These are phyloP conservation scores for Triangularia verruculosa DNA, from an alignment of 2,329 filamentous ascomycete genomes.

Conservation along the genomic window DNA sequence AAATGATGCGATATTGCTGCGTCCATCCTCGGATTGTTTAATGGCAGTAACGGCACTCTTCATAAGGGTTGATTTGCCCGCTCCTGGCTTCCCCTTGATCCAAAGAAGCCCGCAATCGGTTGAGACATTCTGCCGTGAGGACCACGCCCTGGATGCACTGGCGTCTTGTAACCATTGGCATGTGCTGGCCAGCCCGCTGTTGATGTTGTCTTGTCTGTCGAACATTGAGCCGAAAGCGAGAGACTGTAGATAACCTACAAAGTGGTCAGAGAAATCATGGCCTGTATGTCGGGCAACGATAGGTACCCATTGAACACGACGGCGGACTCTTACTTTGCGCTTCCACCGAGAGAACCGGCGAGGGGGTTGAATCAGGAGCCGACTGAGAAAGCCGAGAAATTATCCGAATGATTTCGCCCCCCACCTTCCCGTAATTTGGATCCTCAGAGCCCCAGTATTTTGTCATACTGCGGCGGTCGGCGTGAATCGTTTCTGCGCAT, in stretches of 20 bases:
- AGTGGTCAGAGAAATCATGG: not conserved
- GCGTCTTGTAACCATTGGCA: conserved; percentile 14
- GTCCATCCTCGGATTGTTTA: not conserved
- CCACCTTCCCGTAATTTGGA: conserved; percentile 18
- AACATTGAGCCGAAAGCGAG: not conserved
- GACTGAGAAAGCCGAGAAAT: not conserved
- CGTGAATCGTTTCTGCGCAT: conserved; percentile 20
- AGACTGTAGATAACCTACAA: not conserved
- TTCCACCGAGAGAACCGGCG: not conserved
- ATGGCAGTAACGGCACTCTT: not conserved
- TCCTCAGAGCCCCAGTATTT: conserved; percentile 14
- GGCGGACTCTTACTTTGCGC: not conserved
- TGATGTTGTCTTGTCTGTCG: not conserved
- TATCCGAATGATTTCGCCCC: conserved; percentile 6
- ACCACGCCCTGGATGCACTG: conserved; percentile 2
- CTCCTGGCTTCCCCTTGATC: conserved; percentile 19
- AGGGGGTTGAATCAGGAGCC: not conserved
- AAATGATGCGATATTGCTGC: not conserved
- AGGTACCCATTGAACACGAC: too few relatives aligned
- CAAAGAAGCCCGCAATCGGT: conserved; percentile 8
- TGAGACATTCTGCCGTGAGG: not conserved
- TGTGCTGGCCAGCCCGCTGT: not conserved
- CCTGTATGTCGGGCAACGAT: too few relatives aligned
- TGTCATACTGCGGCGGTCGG: conserved; percentile 25
- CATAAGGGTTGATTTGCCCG: conserved; percentile 22